phyloP scores from a whole-genome alignment of 2,329 filamentous ascomycete species.

The Corinectria fuckeliana region DNA sequence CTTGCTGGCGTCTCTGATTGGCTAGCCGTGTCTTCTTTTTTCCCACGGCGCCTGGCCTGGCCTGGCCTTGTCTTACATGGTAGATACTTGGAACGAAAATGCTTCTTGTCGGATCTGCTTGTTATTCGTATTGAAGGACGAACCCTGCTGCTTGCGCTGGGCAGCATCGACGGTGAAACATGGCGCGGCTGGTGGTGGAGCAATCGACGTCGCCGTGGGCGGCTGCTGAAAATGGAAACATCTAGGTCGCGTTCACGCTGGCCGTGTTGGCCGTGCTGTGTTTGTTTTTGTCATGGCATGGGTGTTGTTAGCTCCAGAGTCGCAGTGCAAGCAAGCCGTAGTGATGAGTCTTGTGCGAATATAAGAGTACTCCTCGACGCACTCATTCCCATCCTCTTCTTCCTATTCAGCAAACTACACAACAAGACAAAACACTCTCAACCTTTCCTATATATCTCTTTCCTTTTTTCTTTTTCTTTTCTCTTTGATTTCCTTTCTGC shows the following conservation, averaged over 20 bases:
- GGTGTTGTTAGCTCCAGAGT: neutral
- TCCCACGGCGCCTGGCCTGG: neutral
- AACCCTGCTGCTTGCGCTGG: neutral
- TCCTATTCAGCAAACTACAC: conserved; percentile 33
- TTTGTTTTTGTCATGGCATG: neutral
- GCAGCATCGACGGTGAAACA: conserved; percentile 13
- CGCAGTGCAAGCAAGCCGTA: conserved; percentile 4
- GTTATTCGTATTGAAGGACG: neutral
- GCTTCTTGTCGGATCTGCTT: neutral
- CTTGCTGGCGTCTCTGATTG: neutral
- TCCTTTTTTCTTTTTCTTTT: conserved; percentile 33
- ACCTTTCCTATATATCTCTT: conserved; percentile 28
- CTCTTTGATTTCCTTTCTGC: conserved; percentile 31
- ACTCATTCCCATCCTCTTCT: conserved; percentile 21
- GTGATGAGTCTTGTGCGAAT: conserved; percentile 34
- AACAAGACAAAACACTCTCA: conserved; percentile 27
- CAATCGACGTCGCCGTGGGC: conserved; percentile 8
- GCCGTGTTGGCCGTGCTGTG: neutral
- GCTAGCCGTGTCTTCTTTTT: too few species aligned
- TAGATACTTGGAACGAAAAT: too few species aligned
- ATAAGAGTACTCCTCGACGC: conserved; percentile 20
- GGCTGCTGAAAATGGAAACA: conserved; percentile 38
- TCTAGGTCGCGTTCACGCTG: conserved; percentile 2
- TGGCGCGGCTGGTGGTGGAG: conserved; percentile 22
- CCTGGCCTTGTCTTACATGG: neutral